phyloP scores from a whole-genome alignment of 345 rosid genomes.

The Angophora floribunda region DNA sequence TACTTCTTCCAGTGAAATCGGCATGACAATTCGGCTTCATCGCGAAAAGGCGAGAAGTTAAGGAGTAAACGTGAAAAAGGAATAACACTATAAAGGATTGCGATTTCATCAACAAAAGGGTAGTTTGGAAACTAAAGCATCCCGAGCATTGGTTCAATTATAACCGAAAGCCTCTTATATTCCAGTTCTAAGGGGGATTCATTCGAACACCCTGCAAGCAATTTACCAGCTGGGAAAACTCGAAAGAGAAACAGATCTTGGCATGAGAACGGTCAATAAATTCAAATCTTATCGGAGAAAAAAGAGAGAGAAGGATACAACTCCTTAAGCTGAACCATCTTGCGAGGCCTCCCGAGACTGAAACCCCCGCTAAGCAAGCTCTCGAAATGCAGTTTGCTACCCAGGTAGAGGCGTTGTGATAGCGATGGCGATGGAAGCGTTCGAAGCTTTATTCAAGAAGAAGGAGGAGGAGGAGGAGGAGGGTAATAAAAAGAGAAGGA shows the following conservation, averaged over 20 bases:
- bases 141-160: background rate
- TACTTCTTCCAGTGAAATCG: constrained; percentile 63
- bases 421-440: background rate
- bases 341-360: background rate
- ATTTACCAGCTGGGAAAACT: background rate
- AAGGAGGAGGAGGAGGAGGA: background rate
- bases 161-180: background rate
- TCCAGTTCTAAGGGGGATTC: background rate
- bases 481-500: background rate
- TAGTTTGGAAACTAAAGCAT: background rate
- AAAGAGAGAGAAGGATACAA: constrained; percentile 44
- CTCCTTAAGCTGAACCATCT: constrained; percentile 64
- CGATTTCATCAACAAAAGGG: background rate
- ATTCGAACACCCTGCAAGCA: background rate
- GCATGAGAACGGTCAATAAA: background rate
- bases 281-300: background rate
- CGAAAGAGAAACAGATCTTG: background rate
- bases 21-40: constrained; percentile 63
- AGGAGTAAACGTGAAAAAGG: background rate
- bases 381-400: background rate
- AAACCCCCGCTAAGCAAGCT: background rate
- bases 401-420: background rate
- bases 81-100: background rate
- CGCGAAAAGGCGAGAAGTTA: background rate
- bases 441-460: background rate